Conservation (phyloP, 106 monocot genomes). For the Dactylorhiza incarnata region DNA sequence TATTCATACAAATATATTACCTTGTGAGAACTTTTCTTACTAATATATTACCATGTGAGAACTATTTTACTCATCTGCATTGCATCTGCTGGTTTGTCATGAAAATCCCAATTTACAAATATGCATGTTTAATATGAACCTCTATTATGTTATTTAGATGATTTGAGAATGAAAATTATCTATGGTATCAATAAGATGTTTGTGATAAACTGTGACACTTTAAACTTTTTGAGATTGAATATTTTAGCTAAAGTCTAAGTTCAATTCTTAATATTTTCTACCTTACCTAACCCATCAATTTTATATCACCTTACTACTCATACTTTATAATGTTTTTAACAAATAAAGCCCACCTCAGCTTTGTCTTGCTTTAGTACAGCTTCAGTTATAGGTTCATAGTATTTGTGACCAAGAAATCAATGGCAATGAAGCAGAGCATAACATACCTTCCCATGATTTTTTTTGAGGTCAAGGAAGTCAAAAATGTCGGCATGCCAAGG, state of each 20-base stretch:
- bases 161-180: background rate
- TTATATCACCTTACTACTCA: background rate
- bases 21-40: too few species aligned
- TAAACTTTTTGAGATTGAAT: background rate
- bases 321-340: background rate
- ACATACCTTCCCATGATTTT: constrained; percentile 91
- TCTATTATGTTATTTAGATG: background rate
- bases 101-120: background rate
- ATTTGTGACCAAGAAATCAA: background rate
- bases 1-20: too few species aligned
- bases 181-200: background rate
- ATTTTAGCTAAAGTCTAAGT: background rate
- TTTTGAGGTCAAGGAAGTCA: constrained; percentile 91
- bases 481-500: constrained; percentile 98
- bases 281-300: background rate
- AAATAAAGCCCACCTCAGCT: background rate
- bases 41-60: too few species aligned
- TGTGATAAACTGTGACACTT: background rate
- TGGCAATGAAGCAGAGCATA: background rate
- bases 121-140: background rate
- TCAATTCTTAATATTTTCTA: background rate
- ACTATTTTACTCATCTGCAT: too few species aligned
- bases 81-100: too few species aligned
- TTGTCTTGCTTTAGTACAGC: background rate
- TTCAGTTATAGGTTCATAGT: background rate